Conservation (phyloP, 2,329 filamentous ascomycete genomes). For the Clarireedia paspali region DNA sequence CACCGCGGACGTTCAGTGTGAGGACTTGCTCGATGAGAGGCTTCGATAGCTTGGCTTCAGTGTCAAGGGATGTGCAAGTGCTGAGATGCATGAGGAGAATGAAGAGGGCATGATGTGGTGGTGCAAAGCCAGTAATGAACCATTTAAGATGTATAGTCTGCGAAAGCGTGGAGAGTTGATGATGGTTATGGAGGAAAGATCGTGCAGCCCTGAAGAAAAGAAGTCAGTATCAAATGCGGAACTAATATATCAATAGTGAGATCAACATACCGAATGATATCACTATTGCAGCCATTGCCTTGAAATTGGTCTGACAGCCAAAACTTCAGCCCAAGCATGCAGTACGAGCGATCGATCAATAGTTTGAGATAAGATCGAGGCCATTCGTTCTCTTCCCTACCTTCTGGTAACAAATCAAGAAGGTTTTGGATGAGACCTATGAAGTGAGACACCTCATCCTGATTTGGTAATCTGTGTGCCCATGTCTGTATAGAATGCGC, state of each 20-base stretch:
- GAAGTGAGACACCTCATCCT: conserved; percentile 3
- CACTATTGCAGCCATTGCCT: conserved; percentile 8
- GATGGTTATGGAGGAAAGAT: conserved; percentile 4
- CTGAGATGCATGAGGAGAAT: conserved; percentile 9
- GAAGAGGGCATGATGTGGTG: conserved; percentile 7
- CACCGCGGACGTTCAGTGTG: background rate
- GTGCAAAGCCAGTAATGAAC: conserved; percentile 7
- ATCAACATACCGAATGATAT: conserved; percentile 5
- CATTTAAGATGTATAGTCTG: background rate
- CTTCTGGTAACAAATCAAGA: background rate
- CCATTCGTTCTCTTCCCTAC: conserved; percentile 1
- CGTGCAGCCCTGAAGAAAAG: conserved; percentile 1
- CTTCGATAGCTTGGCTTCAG: background rate
- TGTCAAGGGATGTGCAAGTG: background rate
- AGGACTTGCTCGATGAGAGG: background rate
- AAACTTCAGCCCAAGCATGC: conserved; percentile 11
- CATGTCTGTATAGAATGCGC: conserved; percentile 6
- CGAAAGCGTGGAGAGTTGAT: background rate
- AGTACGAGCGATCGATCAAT: conserved; percentile 10
- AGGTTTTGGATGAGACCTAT: conserved; percentile 1
- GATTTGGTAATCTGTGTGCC: conserved; percentile 1
- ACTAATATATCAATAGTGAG: background rate
- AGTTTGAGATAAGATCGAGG: conserved; percentile 8
- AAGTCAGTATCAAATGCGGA: background rate
- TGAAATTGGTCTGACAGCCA: conserved; percentile 10